These are phyloP conservation scores for Fusarium sororula DNA, from an alignment of 2,329 filamentous ascomycete species.

Conservation along the genomic window DNA sequence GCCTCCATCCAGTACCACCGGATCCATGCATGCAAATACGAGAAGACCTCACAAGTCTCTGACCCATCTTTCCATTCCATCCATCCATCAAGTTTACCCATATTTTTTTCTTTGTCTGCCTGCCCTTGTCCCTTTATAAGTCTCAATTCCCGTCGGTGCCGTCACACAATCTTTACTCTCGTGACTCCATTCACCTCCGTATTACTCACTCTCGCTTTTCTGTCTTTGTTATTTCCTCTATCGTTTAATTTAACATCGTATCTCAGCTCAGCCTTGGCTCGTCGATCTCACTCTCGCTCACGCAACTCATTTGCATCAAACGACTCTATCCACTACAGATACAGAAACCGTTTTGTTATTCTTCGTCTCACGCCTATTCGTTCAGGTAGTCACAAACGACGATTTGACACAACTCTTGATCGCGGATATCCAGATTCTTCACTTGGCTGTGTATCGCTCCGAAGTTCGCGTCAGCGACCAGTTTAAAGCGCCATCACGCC, in stretches of 20 bases:
- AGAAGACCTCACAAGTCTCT: slow-evolving; percentile 16
- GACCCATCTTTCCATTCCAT: slow-evolving; percentile 26
- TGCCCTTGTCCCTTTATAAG: slow-evolving; percentile 34
- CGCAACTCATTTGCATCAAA: slow-evolving; percentile 22
- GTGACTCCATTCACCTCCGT: slow-evolving; percentile 16
- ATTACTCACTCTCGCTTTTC: slow-evolving; percentile 23
- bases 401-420: neutral
- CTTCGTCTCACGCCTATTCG: slow-evolving; percentile 1
- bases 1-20: slow-evolving; percentile 5
- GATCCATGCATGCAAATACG: slow-evolving; percentile 21
- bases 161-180: slow-evolving; percentile 15
- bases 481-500: slow-evolving; percentile 3
- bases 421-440: neutral
- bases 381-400: slow-evolving; percentile 2
- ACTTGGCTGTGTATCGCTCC: neutral
- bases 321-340: neutral
- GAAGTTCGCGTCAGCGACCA: slow-evolving; percentile 2
- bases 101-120: slow-evolving; percentile 14
- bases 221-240: neutral
- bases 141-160: slow-evolving; percentile 7
- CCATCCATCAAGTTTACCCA: neutral
- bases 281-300: slow-evolving; percentile 31
- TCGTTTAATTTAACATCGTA: slow-evolving; percentile 16
- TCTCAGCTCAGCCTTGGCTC: slow-evolving; percentile 1
- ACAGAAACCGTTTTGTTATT: neutral